Evolutionary conservation across 192 early-diverging fungal genomes (phyloP), one percentile per base, ranked within the genome.

Genomic region (Coemansia sp.): DNA sequence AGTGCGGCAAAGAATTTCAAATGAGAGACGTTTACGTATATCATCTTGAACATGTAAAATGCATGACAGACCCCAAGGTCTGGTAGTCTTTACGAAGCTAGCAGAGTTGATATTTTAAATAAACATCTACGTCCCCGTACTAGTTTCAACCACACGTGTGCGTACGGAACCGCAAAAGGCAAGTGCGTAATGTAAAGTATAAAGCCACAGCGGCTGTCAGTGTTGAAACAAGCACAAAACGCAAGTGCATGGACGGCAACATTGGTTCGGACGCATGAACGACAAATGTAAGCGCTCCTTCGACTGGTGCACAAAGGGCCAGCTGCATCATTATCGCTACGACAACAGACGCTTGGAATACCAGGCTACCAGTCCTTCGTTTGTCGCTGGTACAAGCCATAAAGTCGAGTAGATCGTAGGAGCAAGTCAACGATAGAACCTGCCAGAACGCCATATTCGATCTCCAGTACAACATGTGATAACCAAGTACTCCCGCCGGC

Each of bases 401-500:
- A 33, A 7, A 58, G 4, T 35, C 55, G 6, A 58, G 55, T 13
- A 58, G 30, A 23, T 58, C 17, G 30, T 19, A 33, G 30, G 55
- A 58, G 55, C 55, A 58, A 8, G 55, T 58, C 55, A 33, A 17
- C 5, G 30, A 58, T 8, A 58, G 30, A 14, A 58, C 55, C 55
- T 33, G 32, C 55, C 55, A 58, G 30, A 58, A 58, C 0, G 55
- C 30, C 55, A 33, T 58, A 33, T 17, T 58, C 55, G 55, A 58
- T 33, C 55, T 32, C 55, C 55, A 58, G 32, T 58, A 58, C 30
- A 33, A 17, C 30, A 58, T 32, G 6, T 58, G 55, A 33, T 58
- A 58, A 2, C 30, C 28, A 8, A 35, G 30, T 6, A 58, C 52
- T 30, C 14, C 52, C 32, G 55, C 55, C 55, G 6, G 30, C 30